Evolutionary conservation across 1,139 yeast genomes (phyloP).

Genomic region (Blastobotrys capitulatus): DNA sequence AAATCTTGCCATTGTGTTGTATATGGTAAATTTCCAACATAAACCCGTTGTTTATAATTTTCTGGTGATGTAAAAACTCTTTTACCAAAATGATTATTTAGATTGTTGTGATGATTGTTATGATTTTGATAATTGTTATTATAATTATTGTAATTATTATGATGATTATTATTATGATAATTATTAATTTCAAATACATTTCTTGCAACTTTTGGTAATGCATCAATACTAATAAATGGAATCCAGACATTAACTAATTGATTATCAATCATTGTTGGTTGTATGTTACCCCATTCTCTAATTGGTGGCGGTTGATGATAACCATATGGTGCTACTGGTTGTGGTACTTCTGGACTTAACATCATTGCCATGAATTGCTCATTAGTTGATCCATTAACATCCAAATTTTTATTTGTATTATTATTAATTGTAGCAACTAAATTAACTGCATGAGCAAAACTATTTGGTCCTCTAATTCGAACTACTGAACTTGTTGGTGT

Average conservation of each 20-base stretch:
- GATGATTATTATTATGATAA: not conserved
- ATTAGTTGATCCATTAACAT: not conserved
- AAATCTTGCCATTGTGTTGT: conserved; percentile 52
- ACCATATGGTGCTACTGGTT: not conserved
- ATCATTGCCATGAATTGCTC: conserved; percentile 1
- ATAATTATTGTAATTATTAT: not conserved
- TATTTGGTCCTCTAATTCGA: conserved; percentile 10
- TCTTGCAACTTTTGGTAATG: not conserved
- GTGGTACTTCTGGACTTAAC: conserved; percentile 2
- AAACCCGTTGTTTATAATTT: not conserved
- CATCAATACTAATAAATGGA: conserved; percentile 4
- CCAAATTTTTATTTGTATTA: conserved; percentile 1
- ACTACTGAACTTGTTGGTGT: conserved; percentile 12
- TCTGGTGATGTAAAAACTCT: not conserved
- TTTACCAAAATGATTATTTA: not conserved
- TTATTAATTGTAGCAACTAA: conserved; percentile 10
- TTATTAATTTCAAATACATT: not conserved
- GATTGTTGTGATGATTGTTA: not conserved
- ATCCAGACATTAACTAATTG: conserved; percentile 5
- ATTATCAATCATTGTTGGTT: conserved; percentile 1
- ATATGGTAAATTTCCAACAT: conserved; percentile 50
- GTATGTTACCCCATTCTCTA: conserved; percentile 5
- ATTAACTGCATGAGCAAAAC: conserved; percentile 5
- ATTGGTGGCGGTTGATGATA: not conserved
- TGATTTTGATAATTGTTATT: not conserved